phyloP scores from a whole-genome alignment of 352 stramenopile species.

The Halophytophthora polymorphica region DNA sequence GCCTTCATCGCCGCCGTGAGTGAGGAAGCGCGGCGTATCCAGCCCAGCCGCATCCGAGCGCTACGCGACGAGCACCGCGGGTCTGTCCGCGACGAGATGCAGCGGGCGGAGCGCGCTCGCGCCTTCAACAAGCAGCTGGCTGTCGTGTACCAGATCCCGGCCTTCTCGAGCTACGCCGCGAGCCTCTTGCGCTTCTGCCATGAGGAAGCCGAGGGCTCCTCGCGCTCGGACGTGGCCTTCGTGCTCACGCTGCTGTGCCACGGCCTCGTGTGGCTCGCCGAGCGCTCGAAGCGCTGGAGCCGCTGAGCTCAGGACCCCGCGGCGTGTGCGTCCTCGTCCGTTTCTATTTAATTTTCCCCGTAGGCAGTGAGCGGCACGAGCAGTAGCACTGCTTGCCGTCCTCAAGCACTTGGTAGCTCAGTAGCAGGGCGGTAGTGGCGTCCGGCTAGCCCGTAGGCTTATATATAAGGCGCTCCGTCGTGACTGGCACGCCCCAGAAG shows the following conservation, averaged over 20 bases:
- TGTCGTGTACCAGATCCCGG: conserved; percentile 72
- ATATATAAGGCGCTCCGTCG: too few species aligned
- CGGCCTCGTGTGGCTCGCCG: conserved; percentile 75
- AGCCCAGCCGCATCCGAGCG: conserved; percentile 26
- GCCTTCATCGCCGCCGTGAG: conserved; percentile 48
- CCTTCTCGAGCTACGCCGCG: conserved; percentile 66
- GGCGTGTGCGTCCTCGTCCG: not conserved
- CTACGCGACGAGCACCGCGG: conserved; percentile 56
- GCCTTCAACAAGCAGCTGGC: conserved; percentile 70
- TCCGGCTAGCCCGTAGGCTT: too few species aligned
- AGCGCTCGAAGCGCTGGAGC: conserved; percentile 63
- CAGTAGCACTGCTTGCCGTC: not conserved
- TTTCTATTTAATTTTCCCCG: conserved; percentile 31
- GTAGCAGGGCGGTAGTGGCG: too few species aligned
- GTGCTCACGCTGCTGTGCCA: conserved; percentile 78
- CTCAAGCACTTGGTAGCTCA: too few species aligned
- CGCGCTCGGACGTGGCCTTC: conserved; percentile 71
- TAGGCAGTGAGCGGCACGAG: conserved; percentile 16
- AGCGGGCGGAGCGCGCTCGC: conserved; percentile 55
- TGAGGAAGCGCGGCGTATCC: conserved; percentile 44
- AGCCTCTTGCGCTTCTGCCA: conserved; percentile 72
- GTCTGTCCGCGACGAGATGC: conserved; percentile 64
- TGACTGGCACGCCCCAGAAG: too few species aligned
- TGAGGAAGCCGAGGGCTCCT: conserved; percentile 66
- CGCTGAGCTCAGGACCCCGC: conserved; percentile 13